A percentile compares a stretch with the other conserved stretches of the same genome.
Evolutionary conservation across 139 green algal genomes (phyloP).

Genomic region (Dunaliella sp.): DNA sequence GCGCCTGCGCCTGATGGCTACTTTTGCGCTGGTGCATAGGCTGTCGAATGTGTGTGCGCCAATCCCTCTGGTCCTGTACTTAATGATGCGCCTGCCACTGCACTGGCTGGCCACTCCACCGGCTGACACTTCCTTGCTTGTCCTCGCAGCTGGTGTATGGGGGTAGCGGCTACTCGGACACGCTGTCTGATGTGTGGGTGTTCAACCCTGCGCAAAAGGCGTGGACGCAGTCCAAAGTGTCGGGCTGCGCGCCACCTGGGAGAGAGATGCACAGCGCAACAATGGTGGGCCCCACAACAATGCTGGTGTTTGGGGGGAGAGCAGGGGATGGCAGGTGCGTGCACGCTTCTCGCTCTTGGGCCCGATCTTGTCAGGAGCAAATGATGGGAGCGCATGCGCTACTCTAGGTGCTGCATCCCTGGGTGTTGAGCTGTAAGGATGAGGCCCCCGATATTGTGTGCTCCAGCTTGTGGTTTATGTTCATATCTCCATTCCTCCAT

Average conservation of each 20-base stretch:
- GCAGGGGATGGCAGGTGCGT: constrained; percentile 39
- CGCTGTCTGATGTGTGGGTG: constrained; percentile 61
- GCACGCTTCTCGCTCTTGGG: too few species aligned
- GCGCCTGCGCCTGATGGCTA: background rate
- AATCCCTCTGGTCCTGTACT: background rate
- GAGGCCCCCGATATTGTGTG: too few species aligned
- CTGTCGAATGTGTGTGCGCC: too few species aligned
- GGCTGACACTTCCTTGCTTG: too few species aligned
- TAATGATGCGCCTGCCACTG: background rate
- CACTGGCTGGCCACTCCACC: too few species aligned
- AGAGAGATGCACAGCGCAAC: constrained; percentile 64
- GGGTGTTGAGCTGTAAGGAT: too few species aligned
- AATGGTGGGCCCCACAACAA: constrained; percentile 42
- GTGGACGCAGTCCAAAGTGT: constrained; percentile 29
- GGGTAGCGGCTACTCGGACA: constrained; percentile 54
- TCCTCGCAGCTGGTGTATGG: constrained; percentile 59
- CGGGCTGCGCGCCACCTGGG: constrained; percentile 20
- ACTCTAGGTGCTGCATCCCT: too few species aligned
- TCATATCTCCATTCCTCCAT: too few species aligned
- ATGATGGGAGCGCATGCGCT: too few species aligned
- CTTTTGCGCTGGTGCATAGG: too few species aligned
- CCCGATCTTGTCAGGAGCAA: too few species aligned
- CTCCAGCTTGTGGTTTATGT: too few species aligned
- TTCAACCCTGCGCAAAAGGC: constrained; percentile 43
- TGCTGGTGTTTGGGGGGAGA: constrained; percentile 63